Evolutionary conservation across 768 basidiomycete genomes (phyloP).

Genomic region (Russula sp.): DNA sequence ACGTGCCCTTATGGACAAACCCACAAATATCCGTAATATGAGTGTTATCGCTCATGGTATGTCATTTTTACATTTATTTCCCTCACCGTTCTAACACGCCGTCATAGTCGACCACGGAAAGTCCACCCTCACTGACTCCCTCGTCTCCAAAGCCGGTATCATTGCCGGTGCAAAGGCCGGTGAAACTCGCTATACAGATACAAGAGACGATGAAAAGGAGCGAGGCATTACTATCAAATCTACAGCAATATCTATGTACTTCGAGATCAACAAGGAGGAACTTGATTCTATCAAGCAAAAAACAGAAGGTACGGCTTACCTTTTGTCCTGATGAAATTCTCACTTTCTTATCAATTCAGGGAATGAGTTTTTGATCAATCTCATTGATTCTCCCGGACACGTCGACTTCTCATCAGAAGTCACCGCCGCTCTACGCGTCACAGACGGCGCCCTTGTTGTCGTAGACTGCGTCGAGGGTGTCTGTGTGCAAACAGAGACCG

Average conservation of each 20-base stretch:
- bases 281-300: slow-evolving; percentile 85
- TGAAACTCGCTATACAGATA: slow-evolving; percentile 96
- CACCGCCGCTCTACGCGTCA: slow-evolving; percentile 98
- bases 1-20: slow-evolving; percentile 81
- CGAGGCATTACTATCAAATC: slow-evolving; percentile 99
- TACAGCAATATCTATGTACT: slow-evolving; percentile 99
- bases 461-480: slow-evolving; percentile 99
- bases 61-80: slow-evolving; percentile 36
- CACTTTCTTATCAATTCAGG: slow-evolving; percentile 43
- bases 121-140: slow-evolving; percentile 97
- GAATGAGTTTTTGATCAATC: slow-evolving; percentile 97
- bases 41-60: slow-evolving; percentile 88
- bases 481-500: slow-evolving; percentile 99
- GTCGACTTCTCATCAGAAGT: slow-evolving; percentile 99
- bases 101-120: slow-evolving; percentile 96
- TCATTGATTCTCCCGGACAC: slow-evolving; percentile 99
- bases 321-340: slow-evolving; percentile 24
- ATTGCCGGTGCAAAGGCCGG: slow-evolving; percentile 94
- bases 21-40: slow-evolving; percentile 95
- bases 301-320: slow-evolving; percentile 65
- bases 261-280: slow-evolving; percentile 91
- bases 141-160: slow-evolving; percentile 99
- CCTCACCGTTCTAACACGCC: slow-evolving; percentile 20
- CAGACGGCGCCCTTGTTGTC: slow-evolving; percentile 98
- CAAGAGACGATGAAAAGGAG: slow-evolving; percentile 97